Percentiles rank a stretch among this genome's conserved stretches.
phyloP scores from a whole-genome alignment of 108 stramenopile genomes.

The Schizochytrium sp. region DNA sequence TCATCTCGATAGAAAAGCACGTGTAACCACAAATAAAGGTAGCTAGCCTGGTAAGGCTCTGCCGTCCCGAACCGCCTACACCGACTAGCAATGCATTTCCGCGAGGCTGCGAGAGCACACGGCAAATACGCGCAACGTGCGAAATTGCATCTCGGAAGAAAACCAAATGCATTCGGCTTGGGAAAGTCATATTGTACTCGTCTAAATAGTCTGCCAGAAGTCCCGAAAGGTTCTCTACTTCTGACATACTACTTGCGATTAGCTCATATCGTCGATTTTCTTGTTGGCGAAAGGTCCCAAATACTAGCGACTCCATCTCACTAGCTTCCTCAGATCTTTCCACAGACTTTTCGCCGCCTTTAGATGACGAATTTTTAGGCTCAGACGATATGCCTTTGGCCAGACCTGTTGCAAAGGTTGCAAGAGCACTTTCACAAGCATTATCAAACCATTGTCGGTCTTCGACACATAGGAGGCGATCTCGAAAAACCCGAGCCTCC shows the following conservation, averaged over 20 bases:
- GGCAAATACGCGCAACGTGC: conserved; percentile 76
- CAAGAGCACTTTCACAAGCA: conserved; percentile 64
- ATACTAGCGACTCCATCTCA: conserved; percentile 3
- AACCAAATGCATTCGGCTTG: conserved; percentile 77
- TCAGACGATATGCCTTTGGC: background rate
- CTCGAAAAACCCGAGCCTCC: conserved; percentile 74
- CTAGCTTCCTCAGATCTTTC: background rate
- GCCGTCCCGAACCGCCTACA: conserved; percentile 78
- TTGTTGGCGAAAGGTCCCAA: conserved; percentile 71
- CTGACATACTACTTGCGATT: conserved; percentile 30
- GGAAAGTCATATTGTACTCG: conserved; percentile 77
- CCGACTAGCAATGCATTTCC: conserved; percentile 79
- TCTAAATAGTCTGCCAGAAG: conserved; percentile 74
- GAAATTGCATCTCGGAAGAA: conserved; percentile 76
- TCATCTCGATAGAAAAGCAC: conserved; percentile 75
- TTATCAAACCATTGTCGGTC: conserved; percentile 74
- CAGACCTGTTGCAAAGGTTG: conserved; percentile 33
- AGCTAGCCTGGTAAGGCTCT: conserved; percentile 75
- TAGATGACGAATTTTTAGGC: too few relatives aligned
- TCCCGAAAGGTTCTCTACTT: conserved; percentile 60
- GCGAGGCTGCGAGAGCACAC: conserved; percentile 75
- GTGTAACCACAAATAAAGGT: conserved; percentile 76
- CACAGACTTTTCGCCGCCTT: conserved; percentile 4
- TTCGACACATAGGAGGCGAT: conserved; percentile 73
- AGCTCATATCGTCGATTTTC: conserved; percentile 65